Base-by-base conservation (phyloP, 129 eudicot species). In the Deinandra increscens region DNA sequence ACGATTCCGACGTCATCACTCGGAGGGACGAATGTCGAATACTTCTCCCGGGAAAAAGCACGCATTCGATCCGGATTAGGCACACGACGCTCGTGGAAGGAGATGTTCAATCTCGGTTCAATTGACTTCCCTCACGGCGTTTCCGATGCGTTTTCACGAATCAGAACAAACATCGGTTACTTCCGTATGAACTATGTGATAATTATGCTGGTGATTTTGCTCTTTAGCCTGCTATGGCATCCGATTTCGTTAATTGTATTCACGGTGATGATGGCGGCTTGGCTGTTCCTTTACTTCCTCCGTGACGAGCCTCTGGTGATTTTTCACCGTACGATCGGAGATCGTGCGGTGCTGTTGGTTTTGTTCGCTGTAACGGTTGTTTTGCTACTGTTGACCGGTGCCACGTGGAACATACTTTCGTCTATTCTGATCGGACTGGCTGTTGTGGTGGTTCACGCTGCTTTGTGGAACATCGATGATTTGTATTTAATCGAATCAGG, bases 241-340 rank as follows among this genome's bases (percentile, higher is more conserved):
- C 94, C 96, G 58, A 55, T 80, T 39, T 80, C 94, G 48, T 72
- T 89, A 34, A 76, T 84, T 23, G 88, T 86, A 9, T 83, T 90
- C 44, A 71, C 79, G 19, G 75, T 79, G 12, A 60, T 81, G 71
- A 90, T 82, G 88, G 80, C 72, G 5, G 90, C 71, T 4, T 89
- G 96, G 94, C 49, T 84, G 71, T 86, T 80, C 68, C 84, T 89
- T 14, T 89, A 86, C 78, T 89, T 89, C 65, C 90, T 89, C 34
- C 90, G 96, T 3, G 88, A 89, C 59, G 86, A 82, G 54, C 83
- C 94, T 42, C 49, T 89, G 31, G 33, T 73, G 59, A 42, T 89
- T 31, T 60, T 79, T 1, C 72, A 81, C 62, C 88, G 83, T 42
- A 34, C 44, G 46, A 81, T 86, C 4, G 78, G 50, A 4, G 94